Evolutionary conservation across 176 grass and related monocot genomes (phyloP), one percentile per base, ranked within the genome.

Genomic region (Phragmites australis): DNA sequence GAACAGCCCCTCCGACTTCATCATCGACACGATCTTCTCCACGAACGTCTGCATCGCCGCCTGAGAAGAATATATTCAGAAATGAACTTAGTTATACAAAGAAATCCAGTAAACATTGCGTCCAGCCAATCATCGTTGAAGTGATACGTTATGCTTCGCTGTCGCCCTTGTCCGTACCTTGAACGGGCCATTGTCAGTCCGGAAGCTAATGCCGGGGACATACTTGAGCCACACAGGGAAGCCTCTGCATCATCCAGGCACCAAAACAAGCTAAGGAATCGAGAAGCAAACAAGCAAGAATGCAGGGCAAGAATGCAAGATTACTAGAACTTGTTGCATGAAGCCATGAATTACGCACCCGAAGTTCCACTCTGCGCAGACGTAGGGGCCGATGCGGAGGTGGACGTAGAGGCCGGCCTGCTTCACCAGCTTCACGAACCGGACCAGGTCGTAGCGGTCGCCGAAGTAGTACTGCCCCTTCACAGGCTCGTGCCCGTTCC

Each of bases 161-260:
- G 9, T 30, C 6, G 45, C 43, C 30, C 5, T 32, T 57, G 31
- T 42, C 45, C 7, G 34, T 72, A 97, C 93, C 96, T 99, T 99
- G 82, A 99, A 99, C 1, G 96, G 88, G 22, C 47, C 92, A 66
- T 99, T 99, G 81, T 99, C 84, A 7, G 96, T 95, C 48, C 96
- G 74, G 82, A 99, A 99, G 74, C 88, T 91, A n/a, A 95, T 91
- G 53, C 96, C 96, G 11, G 96, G 88, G 25, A 99, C 96, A 45
- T 94, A 99, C 73, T 99, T 99, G 41, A 99, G 92, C 96, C 96
- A 98, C 8, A 93, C 92, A 43, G 96, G 96, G 70, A 99, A 99
- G 17, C 96, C 96, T 17, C 96, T 97, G 77, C 81, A 73, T 51
- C 70, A 45, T 65, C 48, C 37, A 66, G 25, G 31, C n/a, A n/a